Conservation (phyloP, 1,139 yeast species). For the Eremothecium gossypii region DNA sequence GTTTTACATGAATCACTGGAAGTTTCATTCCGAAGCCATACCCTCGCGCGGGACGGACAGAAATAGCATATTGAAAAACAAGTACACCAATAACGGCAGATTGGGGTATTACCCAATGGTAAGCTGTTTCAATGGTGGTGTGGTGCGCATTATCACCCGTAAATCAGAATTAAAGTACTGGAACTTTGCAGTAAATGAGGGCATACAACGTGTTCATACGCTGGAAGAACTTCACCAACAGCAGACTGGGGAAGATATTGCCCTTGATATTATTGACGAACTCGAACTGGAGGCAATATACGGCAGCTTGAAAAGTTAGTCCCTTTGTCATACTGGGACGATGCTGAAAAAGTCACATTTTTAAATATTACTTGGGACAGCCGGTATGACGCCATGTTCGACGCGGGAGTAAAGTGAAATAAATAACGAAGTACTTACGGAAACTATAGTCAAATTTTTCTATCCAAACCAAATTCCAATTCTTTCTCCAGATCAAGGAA, state of each 20-base stretch:
- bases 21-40: conserved; percentile 8
- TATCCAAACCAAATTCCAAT: conserved; percentile 50
- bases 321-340: no score
- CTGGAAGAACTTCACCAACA: conserved; percentile 58
- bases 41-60: conserved; percentile 8
- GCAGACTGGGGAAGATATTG: conserved; percentile 69
- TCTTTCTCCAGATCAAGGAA: conserved; percentile 46
- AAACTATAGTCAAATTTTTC: conserved; percentile 21
- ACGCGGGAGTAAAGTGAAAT: no score
- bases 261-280: conserved; percentile 80
- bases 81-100: conserved; percentile 59
- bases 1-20: conserved; percentile 35
- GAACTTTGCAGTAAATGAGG: conserved; percentile 14
- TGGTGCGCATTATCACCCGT: conserved; percentile 35
- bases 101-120: conserved; percentile 89
- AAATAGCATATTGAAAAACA: conserved; percentile 35
- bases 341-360: no score
- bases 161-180: conserved; percentile 14
- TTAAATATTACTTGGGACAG: no score
- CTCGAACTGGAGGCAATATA: conserved; percentile 47
- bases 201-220: conserved; percentile 34
- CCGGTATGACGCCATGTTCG: no score
- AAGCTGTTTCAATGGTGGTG: conserved; percentile 74
- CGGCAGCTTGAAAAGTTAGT: no score
- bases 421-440: no score